Evolutionary conservation across 352 stramenopile genomes (phyloP).

Genomic region (Pythium utonaiense): DNA sequence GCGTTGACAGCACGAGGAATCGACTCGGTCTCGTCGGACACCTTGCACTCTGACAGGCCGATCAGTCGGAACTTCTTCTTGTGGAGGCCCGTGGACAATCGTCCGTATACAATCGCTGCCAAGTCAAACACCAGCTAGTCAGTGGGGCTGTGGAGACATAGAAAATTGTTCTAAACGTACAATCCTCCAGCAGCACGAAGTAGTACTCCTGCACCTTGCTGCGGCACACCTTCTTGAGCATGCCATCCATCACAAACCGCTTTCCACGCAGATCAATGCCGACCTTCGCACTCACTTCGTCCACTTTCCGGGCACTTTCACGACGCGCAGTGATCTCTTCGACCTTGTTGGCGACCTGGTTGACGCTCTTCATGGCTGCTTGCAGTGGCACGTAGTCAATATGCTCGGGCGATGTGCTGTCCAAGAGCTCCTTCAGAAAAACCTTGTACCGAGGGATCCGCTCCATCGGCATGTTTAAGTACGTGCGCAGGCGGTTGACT

Average conservation of each 20-base stretch:
- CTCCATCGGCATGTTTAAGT: constrained; percentile 88
- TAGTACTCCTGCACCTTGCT: constrained; percentile 84
- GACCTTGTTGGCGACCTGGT: constrained; percentile 74
- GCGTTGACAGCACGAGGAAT: constrained; percentile 72
- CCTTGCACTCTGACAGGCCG: constrained; percentile 74
- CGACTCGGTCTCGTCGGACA: constrained; percentile 60
- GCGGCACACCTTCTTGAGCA: constrained; percentile 82
- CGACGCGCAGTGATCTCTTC: constrained; percentile 75
- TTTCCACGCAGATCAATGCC: constrained; percentile 60
- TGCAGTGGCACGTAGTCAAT: constrained; percentile 72
- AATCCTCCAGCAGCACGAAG: constrained; percentile 79
- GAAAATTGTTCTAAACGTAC: constrained; percentile 32
- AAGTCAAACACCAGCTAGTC: background rate
- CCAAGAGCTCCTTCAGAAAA: constrained; percentile 75
- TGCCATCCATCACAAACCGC: constrained; percentile 72
- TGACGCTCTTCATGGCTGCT: constrained; percentile 65
- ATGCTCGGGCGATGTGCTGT: constrained; percentile 59
- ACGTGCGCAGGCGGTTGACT: constrained; percentile 56
- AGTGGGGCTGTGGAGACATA: too few species aligned
- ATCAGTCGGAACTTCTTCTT: constrained; percentile 85
- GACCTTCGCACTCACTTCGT: constrained; percentile 58
- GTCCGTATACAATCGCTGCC: constrained; percentile 70
- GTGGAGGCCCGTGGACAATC: constrained; percentile 45
- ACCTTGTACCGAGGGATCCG: constrained; percentile 84
- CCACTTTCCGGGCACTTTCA: constrained; percentile 62